Conservation (phyloP, 306 rosid genomes). For the Cicer yamashitae region DNA sequence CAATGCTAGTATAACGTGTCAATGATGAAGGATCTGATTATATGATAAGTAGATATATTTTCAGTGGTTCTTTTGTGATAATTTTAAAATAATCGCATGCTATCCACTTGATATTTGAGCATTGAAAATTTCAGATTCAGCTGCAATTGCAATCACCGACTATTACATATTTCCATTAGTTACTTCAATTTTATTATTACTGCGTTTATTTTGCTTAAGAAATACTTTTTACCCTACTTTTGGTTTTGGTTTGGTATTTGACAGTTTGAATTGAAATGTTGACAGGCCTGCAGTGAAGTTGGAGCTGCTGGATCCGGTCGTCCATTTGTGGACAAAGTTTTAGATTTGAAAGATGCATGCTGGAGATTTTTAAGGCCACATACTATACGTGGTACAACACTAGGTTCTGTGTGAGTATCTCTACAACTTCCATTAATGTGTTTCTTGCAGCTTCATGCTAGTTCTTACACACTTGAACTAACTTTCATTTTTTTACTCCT, state of each 20-base stretch:
- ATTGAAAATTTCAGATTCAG: constrained; percentile 9
- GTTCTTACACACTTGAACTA: constrained; percentile 23
- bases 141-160: constrained; percentile 1
- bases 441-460: constrained; percentile 10
- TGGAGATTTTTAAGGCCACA: constrained; percentile 99
- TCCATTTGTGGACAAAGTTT: constrained; percentile 62
- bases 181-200: constrained; percentile 2
- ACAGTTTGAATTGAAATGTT: constrained; percentile 48
- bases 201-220: constrained; percentile 21
- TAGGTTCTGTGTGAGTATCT: constrained; percentile 83
- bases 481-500: constrained; percentile 36
- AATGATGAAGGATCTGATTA: constrained; percentile 1
- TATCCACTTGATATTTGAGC: constrained; percentile 10
- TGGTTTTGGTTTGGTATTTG: constrained; percentile 27
- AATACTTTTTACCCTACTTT: constrained; percentile 28
- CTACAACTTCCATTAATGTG: background rate
- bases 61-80: background rate
- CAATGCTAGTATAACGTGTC: background rate
- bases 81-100: constrained; percentile 8
- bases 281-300: constrained; percentile 81
- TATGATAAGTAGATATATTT: constrained; percentile 20
- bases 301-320: constrained; percentile 80
- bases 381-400: constrained; percentile 87
- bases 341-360: constrained; percentile 84
- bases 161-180: background rate